These are phyloP conservation scores for Pseudohyphozyma bogoriensis DNA, from an alignment of 768 basidiomycete species.

Conservation along the genomic window DNA sequence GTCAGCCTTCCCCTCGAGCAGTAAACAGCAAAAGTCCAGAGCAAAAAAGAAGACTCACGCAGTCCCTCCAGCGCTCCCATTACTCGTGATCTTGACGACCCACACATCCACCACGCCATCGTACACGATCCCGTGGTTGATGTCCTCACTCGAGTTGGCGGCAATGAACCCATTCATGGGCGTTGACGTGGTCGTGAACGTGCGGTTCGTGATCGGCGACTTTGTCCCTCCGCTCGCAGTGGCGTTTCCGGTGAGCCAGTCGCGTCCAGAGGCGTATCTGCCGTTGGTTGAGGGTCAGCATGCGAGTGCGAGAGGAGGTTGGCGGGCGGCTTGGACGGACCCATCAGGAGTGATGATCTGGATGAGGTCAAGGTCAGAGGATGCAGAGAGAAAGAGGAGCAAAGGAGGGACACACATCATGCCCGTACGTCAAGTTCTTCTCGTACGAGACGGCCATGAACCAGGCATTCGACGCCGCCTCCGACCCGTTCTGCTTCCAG, in stretches of 20 bases:
- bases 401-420: not conserved
- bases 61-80: slow-evolving; percentile 31
- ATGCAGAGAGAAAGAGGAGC: slow-evolving; percentile 44
- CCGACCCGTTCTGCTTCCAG: slow-evolving; percentile 65
- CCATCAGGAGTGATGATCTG: slow-evolving; percentile 66
- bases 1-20: too few relatives aligned
- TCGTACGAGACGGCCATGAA: slow-evolving; percentile 59
- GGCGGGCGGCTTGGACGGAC: slow-evolving; percentile 37
- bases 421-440: slow-evolving; percentile 30
- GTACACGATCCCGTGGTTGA: slow-evolving; percentile 45
- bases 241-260: slow-evolving; percentile 76
- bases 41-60: too few relatives aligned
- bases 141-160: slow-evolving; percentile 28
- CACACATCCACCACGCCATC: slow-evolving; percentile 78
- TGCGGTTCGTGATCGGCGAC: slow-evolving; percentile 42
- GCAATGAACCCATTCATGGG: not conserved
- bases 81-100: slow-evolving; percentile 53
- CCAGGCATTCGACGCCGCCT: slow-evolving; percentile 50
- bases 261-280: slow-evolving; percentile 69
- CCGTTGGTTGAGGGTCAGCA: not conserved
- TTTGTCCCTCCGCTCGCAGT: slow-evolving; percentile 54
- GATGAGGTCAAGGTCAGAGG: not conserved
- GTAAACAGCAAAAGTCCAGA: too few relatives aligned
- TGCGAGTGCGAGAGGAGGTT: not conserved
- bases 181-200: slow-evolving; percentile 9